These are phyloP conservation scores for Hymenoscyphus fructigenus DNA, from an alignment of 2,329 filamentous ascomycete species.

Conservation along the genomic window DNA sequence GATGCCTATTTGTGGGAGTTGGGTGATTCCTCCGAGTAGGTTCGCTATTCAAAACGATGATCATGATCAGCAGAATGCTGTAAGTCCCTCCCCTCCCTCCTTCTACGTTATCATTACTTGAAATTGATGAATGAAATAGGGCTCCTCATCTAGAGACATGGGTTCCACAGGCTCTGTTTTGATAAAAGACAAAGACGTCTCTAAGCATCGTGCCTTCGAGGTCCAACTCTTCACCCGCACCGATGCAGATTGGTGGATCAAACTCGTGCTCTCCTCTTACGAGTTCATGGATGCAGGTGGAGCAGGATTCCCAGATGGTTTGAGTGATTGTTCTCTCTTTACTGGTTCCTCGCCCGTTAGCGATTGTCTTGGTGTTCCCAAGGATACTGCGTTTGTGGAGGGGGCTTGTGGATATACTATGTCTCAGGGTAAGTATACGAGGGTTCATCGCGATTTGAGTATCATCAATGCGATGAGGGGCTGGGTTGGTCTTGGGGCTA, in stretches of 20 bases:
- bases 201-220: constrained; percentile 33
- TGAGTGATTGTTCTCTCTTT: constrained; percentile 32
- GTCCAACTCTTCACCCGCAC: constrained; percentile 34
- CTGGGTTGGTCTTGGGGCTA: constrained; percentile 32
- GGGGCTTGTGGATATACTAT: constrained; percentile 30
- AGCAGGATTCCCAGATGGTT: constrained; percentile 32
- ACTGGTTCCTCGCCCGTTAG: constrained; percentile 26
- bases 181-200: constrained; percentile 33
- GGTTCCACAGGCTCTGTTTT: constrained; percentile 33
- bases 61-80: constrained; percentile 34
- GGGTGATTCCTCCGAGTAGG: constrained; percentile 15
- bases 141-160: constrained; percentile 35
- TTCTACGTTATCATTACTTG: neutral
- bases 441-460: constrained; percentile 33
- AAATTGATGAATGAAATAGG: constrained; percentile 14
- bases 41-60: constrained; percentile 37
- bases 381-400: constrained; percentile 32
- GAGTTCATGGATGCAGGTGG: constrained; percentile 30
- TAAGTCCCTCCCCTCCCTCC: constrained; percentile 11
- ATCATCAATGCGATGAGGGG: constrained; percentile 36
- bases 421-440: constrained; percentile 29
- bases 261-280: constrained; percentile 33
- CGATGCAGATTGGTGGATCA: constrained; percentile 34
- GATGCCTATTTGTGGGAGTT: constrained; percentile 21
- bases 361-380: constrained; percentile 30